phyloP scores from a whole-genome alignment of 208 protist species.

The Tritrichomonas foetus region DNA sequence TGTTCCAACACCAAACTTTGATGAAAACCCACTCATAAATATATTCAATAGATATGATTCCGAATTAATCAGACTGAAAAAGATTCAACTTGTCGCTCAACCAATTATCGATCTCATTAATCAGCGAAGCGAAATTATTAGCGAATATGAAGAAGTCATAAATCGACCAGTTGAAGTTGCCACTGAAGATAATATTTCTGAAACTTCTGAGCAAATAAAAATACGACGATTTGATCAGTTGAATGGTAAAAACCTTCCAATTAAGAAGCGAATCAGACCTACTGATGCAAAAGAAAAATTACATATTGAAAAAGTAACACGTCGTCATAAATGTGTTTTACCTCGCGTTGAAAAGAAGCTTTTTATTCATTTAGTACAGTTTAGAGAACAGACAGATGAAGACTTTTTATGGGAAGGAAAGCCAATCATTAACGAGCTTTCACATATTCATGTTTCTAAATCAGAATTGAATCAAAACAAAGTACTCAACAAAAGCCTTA shows the following conservation, averaged over 20 bases:
- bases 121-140: neutral
- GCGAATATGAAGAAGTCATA: neutral
- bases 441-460: neutral
- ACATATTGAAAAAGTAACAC: neutral
- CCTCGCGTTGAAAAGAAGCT: neutral
- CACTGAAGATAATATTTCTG: neutral
- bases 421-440: neutral
- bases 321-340: neutral
- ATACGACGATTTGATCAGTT: neutral
- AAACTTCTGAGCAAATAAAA: neutral
- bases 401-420: neutral
- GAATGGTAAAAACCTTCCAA: neutral
- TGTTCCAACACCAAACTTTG: no score
- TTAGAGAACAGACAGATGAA: neutral
- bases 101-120: neutral
- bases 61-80: neutral
- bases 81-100: neutral
- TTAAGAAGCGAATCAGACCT: neutral
- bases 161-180: neutral
- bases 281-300: neutral
- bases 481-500: no score
- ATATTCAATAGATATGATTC: neutral
- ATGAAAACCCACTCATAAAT: neutral
- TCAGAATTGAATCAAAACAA: neutral
- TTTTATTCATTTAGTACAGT: neutral